Base-by-base conservation (phyloP, 768 basidiomycete genomes). In the Tylopilus intermedius region DNA sequence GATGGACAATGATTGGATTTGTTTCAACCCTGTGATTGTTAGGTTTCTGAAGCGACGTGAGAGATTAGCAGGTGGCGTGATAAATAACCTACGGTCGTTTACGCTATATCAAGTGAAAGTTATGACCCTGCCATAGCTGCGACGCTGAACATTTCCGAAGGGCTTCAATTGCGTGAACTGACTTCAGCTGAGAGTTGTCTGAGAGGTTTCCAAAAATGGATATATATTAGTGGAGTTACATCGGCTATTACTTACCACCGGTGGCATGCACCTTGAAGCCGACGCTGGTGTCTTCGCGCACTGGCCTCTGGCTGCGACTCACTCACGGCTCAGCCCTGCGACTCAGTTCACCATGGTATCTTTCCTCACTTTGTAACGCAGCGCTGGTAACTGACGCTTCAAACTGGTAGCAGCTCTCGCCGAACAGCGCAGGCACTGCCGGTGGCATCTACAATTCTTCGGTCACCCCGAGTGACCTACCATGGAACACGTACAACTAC, bases 401-500 rank as follows among this genome's bases (percentile, higher is more conserved):
- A 30, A 30, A 29, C n/a, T 37, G 21, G 40, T 33, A 65, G 54
- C 50, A 47, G n/a, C 44, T 53, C 26, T 33, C 50, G 21, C 40
- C 51, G 40, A 45, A 44, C 24, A 22, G 27, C 29, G 57, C 55
- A n/a, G 76, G 77, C 24, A 24, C 24, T 24, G 24, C 24, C 24
- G 5, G 5, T 5, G 24, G 24, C 6, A 62, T 79, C 27, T 79
- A 79, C 60, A 70, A 74, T 43, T 70, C 75, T 5, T 79, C 77
- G 2, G 18, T 62, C 30, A 78, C 78, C 1, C 77, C 78, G 9
- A 49, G 50, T 0, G 33, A 55, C 42, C 59, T 72, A 10, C 72
- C 76, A 0, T 78, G 78, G 78, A 72, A 77, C 62, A 79, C 76
- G 26, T 78, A 79, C 66, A 79, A 79, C 48, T 79, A 77, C 51